Percentiles rank a stretch among this genome's conserved stretches.
phyloP scores from a whole-genome alignment of 352 stramenopile species.

The Globisporangium nodosum region DNA sequence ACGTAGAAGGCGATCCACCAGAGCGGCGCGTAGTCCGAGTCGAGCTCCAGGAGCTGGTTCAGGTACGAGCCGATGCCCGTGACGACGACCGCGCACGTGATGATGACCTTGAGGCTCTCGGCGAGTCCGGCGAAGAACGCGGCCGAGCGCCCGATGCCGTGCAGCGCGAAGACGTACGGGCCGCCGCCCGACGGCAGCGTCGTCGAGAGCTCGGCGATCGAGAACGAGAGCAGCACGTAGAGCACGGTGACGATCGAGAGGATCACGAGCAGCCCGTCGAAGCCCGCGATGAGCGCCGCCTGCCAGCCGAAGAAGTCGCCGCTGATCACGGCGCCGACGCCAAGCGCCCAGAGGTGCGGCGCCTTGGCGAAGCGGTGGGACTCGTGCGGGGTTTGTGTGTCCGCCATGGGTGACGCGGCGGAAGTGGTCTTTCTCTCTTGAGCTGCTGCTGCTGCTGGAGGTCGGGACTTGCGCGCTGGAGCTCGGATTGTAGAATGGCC shows the following conservation, averaged over 20 bases:
- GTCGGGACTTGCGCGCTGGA: neutral
- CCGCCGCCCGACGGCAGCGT: slow-evolving; percentile 45
- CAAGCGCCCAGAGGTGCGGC: slow-evolving; percentile 51
- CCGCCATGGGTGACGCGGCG: neutral
- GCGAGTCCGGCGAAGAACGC: slow-evolving; percentile 62
- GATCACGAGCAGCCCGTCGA: slow-evolving; percentile 55
- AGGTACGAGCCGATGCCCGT: slow-evolving; percentile 66
- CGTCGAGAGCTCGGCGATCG: slow-evolving; percentile 61
- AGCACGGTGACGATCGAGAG: slow-evolving; percentile 49
- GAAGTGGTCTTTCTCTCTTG: neutral
- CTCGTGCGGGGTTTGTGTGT: neutral
- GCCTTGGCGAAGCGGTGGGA: slow-evolving; percentile 44
- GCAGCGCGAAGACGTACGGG: slow-evolving; percentile 61
- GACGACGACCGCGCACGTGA: slow-evolving; percentile 54
- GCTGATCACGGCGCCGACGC: slow-evolving; percentile 47
- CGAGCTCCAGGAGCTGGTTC: slow-evolving; percentile 43
- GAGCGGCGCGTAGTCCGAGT: slow-evolving; percentile 30
- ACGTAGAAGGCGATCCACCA: slow-evolving; percentile 65
- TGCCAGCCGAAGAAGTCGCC: slow-evolving; percentile 72
- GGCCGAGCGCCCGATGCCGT: slow-evolving; percentile 40
- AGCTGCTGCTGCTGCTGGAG: neutral
- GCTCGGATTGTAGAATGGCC: neutral
- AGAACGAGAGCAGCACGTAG: slow-evolving; percentile 65
- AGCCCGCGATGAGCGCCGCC: slow-evolving; percentile 40
- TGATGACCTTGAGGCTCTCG: slow-evolving; percentile 66